Conservation (phyloP, 768 basidiomycete species). For the Omphalotus guepiniiformis region DNA sequence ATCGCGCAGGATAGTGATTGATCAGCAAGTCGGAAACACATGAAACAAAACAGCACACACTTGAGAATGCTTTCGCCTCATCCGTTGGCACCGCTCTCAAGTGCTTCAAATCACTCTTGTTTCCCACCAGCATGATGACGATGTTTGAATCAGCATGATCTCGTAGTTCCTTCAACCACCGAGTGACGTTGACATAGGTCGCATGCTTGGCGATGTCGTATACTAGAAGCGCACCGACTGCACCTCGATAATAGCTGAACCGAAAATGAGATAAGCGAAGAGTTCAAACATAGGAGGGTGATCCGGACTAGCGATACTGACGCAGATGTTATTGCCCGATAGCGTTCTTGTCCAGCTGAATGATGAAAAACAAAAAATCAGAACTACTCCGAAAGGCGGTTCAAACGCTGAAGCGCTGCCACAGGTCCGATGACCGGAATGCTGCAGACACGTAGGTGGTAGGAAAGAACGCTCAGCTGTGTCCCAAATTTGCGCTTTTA, state of each 20-base stretch:
- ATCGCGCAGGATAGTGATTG: background rate
- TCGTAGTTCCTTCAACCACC: conserved; percentile 96
- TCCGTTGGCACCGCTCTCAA: conserved; percentile 94
- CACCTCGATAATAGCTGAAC: conserved; percentile 92
- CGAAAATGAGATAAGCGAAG: background rate
- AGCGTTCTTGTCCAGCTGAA: conserved; percentile 94
- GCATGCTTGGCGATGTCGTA: conserved; percentile 94
- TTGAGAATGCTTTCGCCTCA: conserved; percentile 88
- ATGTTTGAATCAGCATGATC: conserved; percentile 94
- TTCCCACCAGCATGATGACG: conserved; percentile 94
- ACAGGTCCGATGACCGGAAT: background rate
- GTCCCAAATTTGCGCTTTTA: conserved; percentile 99
- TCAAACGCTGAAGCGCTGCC: background rate
- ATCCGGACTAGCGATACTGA: conserved; percentile 22
- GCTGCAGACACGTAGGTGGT: background rate
- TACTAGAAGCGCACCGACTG: conserved; percentile 87
- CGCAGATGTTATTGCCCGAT: conserved; percentile 97
- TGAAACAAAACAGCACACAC: conserved; percentile 41
- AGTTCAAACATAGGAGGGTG: conserved; percentile 1
- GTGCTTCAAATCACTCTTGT: conserved; percentile 99
- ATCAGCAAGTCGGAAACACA: conserved; percentile 6
- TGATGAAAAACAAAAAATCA: conserved; percentile 11
- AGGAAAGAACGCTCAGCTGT: conserved; percentile 60
- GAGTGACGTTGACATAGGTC: conserved; percentile 89
- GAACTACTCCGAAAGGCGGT: background rate